A percentile compares a stretch with the other conserved stretches of the same genome.
Evolutionary conservation across 2,329 filamentous ascomycete genomes (phyloP).

Genomic region (Pezicula radicicola): DNA sequence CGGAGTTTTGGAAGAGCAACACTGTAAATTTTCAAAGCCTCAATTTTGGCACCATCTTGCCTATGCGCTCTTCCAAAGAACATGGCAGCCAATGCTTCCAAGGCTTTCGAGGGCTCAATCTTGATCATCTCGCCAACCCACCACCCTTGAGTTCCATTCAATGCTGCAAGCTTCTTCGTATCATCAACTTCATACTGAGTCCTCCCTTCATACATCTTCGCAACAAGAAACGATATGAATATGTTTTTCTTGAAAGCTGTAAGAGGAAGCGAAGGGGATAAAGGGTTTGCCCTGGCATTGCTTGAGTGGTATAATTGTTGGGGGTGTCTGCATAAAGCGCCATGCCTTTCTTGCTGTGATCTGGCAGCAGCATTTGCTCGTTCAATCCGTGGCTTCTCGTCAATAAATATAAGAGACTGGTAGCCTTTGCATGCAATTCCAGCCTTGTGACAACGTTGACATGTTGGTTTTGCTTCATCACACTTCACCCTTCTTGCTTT

Average conservation of each 20-base stretch:
- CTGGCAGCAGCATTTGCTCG: neutral
- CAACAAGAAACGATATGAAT: neutral
- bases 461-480: slow-evolving; percentile 31
- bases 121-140: neutral
- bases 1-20: slow-evolving; percentile 1
- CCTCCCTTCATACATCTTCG: neutral
- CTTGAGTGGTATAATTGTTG: neutral
- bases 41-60: neutral
- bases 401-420: slow-evolving; percentile 3
- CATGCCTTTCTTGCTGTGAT: neutral
- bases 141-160: neutral
- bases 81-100: slow-evolving; percentile 6
- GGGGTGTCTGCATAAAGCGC: neutral
- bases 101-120: neutral
- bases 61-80: slow-evolving; percentile 2
- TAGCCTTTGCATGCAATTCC: slow-evolving; percentile 35
- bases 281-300: neutral
- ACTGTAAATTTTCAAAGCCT: neutral
- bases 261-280: neutral
- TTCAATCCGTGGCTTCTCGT: slow-evolving; percentile 4
- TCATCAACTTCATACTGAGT: neutral
- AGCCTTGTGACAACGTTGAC: slow-evolving; percentile 33
- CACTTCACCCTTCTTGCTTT: slow-evolving; percentile 26
- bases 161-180: neutral
- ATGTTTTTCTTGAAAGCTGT: neutral